A percentile compares a stretch with the other conserved stretches of the same genome.
Conservation (phyloP, 2,329 filamentous ascomycete genomes). For the Sclerotinia sclerotiorum region DNA sequence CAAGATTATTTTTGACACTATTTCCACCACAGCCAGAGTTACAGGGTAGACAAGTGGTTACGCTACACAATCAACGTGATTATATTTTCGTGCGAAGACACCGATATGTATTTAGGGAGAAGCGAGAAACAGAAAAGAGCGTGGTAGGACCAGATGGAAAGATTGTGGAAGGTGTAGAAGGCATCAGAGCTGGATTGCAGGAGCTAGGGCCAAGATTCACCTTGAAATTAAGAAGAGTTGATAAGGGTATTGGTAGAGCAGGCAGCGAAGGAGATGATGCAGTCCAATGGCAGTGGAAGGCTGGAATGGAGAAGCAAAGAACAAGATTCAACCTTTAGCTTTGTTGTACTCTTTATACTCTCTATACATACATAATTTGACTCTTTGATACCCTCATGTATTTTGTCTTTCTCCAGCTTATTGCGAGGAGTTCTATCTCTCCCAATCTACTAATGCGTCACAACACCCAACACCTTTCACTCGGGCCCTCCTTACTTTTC, state of each 20-base stretch:
- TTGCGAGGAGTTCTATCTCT: too few species aligned
- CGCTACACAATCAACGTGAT: slow-evolving; percentile 91
- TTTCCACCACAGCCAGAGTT: slow-evolving; percentile 83
- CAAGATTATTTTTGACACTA: slow-evolving; percentile 76
- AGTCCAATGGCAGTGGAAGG: slow-evolving; percentile 89
- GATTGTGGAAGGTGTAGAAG: slow-evolving; percentile 79
- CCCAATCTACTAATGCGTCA: not conserved
- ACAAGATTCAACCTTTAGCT: slow-evolving; percentile 88
- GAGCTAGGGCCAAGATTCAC: slow-evolving; percentile 84
- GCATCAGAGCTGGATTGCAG: slow-evolving; percentile 82
- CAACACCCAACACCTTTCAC: not conserved
- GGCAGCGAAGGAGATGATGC: slow-evolving; percentile 55
- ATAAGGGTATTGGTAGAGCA: slow-evolving; percentile 76
- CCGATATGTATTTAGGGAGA: slow-evolving; percentile 90
- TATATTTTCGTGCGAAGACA: slow-evolving; percentile 93
- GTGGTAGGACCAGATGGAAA: slow-evolving; percentile 80
- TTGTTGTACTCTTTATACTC: slow-evolving; percentile 5
- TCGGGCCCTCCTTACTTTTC: not conserved
- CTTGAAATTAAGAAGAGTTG: slow-evolving; percentile 84
- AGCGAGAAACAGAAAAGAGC: slow-evolving; percentile 80
- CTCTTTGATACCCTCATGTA: slow-evolving; percentile 32
- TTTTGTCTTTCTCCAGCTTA: not conserved
- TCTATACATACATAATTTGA: slow-evolving; percentile 31
- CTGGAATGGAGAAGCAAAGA: slow-evolving; percentile 87
- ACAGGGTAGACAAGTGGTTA: slow-evolving; percentile 83